Percentiles rank a stretch among this genome's conserved stretches.
phyloP scores from a whole-genome alignment of 768 basidiomycete species.

The Mycena galericulata region DNA sequence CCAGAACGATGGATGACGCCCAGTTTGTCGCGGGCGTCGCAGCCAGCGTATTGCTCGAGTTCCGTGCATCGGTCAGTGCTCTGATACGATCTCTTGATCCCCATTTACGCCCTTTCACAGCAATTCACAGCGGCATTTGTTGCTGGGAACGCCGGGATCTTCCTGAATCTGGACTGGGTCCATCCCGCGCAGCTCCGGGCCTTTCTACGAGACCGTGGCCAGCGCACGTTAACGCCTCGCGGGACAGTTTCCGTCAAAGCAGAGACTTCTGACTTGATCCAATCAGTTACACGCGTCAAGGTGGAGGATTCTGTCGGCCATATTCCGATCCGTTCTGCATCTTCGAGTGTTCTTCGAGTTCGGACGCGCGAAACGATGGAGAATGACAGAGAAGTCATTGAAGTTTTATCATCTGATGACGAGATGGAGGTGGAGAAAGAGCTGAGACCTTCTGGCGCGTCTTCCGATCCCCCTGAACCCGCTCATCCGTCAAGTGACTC shows the following conservation, averaged over 20 bases:
- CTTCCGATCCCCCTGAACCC: conserved; percentile 1
- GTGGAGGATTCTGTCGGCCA: neutral
- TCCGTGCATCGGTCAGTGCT: too few relatives aligned
- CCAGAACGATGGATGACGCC: too few relatives aligned
- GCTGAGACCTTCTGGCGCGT: conserved; percentile 1
- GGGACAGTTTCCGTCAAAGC: neutral
- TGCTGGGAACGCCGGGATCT: neutral
- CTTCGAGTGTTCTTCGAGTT: neutral
- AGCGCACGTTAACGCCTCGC: neutral
- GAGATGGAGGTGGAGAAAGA: neutral
- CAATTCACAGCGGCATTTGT: neutral
- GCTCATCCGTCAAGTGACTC: neutral
- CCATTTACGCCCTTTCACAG: neutral
- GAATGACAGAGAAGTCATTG: neutral
- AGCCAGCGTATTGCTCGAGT: too few relatives aligned
- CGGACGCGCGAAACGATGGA: neutral
- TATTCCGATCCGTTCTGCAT: neutral
- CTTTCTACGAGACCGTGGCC: neutral
- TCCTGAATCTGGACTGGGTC: neutral
- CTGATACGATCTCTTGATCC: too few relatives aligned
- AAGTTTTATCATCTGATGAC: neutral
- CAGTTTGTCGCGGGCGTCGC: too few relatives aligned
- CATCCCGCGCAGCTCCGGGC: neutral
- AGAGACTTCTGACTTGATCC: neutral
- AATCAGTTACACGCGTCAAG: neutral